Evolutionary conservation across 2,329 filamentous ascomycete genomes (phyloP).

Genomic region (Trichoderma pleuroti): DNA sequence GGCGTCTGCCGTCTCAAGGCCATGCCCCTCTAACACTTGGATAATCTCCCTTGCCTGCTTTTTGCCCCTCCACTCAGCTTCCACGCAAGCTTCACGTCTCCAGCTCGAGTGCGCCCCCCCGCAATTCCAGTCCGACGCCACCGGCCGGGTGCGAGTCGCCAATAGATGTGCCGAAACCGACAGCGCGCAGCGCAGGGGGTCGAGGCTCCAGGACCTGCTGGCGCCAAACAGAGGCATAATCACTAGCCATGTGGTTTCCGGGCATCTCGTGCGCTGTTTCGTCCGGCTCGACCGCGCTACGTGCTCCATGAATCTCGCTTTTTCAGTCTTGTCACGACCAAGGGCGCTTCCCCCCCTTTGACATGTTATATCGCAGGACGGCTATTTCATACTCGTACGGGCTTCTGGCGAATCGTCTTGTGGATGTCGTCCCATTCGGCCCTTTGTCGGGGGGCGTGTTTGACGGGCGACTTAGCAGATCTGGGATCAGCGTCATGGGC

Average conservation of each 20-base stretch:
- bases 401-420: neutral
- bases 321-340: neutral
- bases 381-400: neutral
- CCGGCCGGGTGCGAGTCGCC: neutral
- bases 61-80: neutral
- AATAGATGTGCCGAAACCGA: conserved; percentile 6
- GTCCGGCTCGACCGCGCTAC: neutral
- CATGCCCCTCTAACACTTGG: too few species aligned
- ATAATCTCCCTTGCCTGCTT: neutral
- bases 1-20: too few species aligned
- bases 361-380: neutral
- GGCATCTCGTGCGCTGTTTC: neutral
- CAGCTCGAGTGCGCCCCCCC: neutral
- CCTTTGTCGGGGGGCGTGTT: conserved; percentile 15
- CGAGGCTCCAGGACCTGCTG: neutral
- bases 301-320: neutral
- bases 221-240: neutral
- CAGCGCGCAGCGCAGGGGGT: neutral
- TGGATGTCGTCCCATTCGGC: conserved; percentile 10
- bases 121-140: conserved; percentile 7
- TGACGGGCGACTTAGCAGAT: conserved; percentile 1
- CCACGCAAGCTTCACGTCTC: too few species aligned
- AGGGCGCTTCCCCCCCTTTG: neutral
- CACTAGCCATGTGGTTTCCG: neutral
- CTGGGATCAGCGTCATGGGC: conserved; percentile 43